Evolutionary conservation across 768 basidiomycete species (phyloP).

Genomic region (Leucosporidium scottii): DNA sequence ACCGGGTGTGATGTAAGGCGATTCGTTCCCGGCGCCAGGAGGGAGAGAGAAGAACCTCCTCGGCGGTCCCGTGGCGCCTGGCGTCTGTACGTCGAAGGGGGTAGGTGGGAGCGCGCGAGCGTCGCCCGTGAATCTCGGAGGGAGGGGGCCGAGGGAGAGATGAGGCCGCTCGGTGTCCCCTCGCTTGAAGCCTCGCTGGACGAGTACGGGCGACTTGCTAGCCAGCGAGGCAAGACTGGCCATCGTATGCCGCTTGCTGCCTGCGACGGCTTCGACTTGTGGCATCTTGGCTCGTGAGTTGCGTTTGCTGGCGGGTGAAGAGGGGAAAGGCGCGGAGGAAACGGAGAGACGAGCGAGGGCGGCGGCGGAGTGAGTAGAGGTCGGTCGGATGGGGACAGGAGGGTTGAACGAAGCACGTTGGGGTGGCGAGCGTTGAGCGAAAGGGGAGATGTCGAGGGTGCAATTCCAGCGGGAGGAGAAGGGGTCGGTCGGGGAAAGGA

Average conservation of each 20-base stretch:
- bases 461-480: constrained; percentile 17
- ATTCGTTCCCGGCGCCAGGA: not conserved
- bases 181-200: not conserved
- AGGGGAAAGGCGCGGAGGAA: not conserved
- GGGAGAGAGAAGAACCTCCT: constrained; percentile 27
- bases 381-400: not conserved
- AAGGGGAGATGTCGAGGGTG: constrained; percentile 22
- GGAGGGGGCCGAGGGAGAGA: not conserved
- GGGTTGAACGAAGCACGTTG: not conserved
- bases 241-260: constrained; percentile 25
- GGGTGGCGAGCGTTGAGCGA: constrained; percentile 1
- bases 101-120: constrained; percentile 4
- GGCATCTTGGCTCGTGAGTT: no score
- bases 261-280: constrained; percentile 20
- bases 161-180: not conserved
- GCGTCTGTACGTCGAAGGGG: not conserved
- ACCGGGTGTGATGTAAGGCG: not conserved
- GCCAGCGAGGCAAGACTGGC: constrained; percentile 14
- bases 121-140: not conserved
- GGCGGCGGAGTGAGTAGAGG: constrained; percentile 5
- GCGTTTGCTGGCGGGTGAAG: no score
- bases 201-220: constrained; percentile 14
- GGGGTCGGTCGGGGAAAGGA: not conserved
- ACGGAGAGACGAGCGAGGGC: not conserved
- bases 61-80: constrained; percentile 1